Evolutionary conservation across 192 early-diverging fungal genomes (phyloP).

Genomic region (Rhizoclosmatium sp.): DNA sequence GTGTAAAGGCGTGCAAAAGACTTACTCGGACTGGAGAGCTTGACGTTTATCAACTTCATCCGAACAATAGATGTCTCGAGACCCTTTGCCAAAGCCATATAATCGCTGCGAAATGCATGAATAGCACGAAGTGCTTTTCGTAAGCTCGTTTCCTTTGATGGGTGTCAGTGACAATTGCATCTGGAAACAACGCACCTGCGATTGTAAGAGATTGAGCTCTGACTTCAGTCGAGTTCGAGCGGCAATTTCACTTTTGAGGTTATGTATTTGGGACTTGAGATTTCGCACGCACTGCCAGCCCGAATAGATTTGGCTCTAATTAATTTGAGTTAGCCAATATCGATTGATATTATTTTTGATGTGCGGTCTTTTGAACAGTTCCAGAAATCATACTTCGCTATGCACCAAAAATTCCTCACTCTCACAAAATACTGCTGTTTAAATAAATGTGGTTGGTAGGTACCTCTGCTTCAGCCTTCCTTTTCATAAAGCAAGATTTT

Average conservation of each 20-base stretch:
- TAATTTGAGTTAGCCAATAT: background rate
- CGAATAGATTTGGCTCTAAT: slow-evolving; percentile 22
- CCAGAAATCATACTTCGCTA: too few species aligned
- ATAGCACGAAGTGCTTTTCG: background rate
- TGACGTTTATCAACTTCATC: slow-evolving; percentile 1
- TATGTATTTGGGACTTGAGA: slow-evolving; percentile 25
- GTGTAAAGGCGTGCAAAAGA: background rate
- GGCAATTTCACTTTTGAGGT: slow-evolving; percentile 23
- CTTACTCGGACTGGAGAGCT: slow-evolving; percentile 17
- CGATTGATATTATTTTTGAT: too few species aligned
- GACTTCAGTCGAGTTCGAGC: background rate
- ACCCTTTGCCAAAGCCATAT: slow-evolving; percentile 8
- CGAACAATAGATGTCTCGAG: slow-evolving; percentile 20
- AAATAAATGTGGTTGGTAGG: background rate
- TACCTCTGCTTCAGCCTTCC: slow-evolving; percentile 33
- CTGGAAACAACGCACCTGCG: slow-evolving; percentile 10
- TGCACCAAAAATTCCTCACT: background rate
- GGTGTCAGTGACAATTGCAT: too few species aligned
- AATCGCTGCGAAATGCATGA: background rate
- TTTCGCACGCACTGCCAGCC: slow-evolving; percentile 14
- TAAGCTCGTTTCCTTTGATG: slow-evolving; percentile 18
- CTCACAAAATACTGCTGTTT: background rate
- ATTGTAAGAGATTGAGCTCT: background rate
- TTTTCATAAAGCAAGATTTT: background rate
- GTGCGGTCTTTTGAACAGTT: background rate